A percentile compares a stretch with the other conserved stretches of the same genome.
These are phyloP conservation scores for Starmerella stellata DNA, from an alignment of 805 yeast genomes.

Conservation along the genomic window DNA sequence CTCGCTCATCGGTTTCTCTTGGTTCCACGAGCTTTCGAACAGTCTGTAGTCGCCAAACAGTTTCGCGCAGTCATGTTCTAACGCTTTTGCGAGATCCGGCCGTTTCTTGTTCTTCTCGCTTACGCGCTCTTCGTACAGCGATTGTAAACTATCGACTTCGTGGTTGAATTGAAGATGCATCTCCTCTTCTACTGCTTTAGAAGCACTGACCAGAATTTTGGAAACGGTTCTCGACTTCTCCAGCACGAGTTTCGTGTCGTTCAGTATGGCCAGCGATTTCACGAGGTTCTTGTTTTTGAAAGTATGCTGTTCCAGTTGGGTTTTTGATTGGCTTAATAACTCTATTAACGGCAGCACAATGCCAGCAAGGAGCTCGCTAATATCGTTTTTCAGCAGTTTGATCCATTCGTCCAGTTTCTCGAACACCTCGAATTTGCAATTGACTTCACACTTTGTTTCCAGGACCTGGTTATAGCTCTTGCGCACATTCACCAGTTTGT, in stretches of 20 bases:
- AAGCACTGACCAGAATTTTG: too few relatives aligned
- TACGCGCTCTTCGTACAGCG: background rate
- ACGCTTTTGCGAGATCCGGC: conserved; percentile 26
- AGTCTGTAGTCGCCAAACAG: background rate
- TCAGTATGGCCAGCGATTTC: too few relatives aligned
- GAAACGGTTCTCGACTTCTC: too few relatives aligned
- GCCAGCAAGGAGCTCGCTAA: background rate
- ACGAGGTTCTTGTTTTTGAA: background rate
- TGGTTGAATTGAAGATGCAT: too few relatives aligned
- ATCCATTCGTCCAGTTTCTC: background rate
- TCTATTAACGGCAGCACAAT: background rate
- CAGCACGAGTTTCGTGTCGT: too few relatives aligned
- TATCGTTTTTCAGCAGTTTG: background rate
- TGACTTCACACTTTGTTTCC: background rate
- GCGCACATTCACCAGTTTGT: background rate
- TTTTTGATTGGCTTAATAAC: background rate
- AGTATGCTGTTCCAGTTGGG: background rate
- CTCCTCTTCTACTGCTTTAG: too few relatives aligned
- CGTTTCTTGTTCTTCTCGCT: background rate
- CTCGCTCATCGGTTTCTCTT: conserved; percentile 7
- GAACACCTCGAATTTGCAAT: background rate
- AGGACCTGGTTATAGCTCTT: background rate
- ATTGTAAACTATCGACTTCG: too few relatives aligned
- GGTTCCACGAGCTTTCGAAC: conserved; percentile 3
- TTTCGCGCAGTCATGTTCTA: conserved; percentile 2